phyloP scores from a whole-genome alignment of 352 stramenopile species.

The Pythium vanterpoolii region DNA sequence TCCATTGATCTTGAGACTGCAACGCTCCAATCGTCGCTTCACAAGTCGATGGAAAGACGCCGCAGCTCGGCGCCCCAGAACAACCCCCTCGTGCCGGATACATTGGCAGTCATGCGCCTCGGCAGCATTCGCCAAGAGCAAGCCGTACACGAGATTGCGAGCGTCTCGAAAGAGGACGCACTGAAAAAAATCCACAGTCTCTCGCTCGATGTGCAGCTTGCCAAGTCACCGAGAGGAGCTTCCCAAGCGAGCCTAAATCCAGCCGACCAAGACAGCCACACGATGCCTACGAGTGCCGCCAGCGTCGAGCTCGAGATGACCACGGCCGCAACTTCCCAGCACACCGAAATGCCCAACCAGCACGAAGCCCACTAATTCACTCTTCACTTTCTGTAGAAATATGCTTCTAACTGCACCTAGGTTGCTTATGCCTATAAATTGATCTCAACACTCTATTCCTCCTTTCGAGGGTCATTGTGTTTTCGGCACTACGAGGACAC shows the following conservation, averaged over 20 bases:
- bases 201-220: slow-evolving; percentile 17
- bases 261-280: slow-evolving; percentile 4
- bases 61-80: slow-evolving; percentile 26
- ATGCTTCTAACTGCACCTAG: too few species aligned
- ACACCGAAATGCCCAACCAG: background rate
- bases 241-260: background rate
- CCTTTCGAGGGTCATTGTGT: background rate
- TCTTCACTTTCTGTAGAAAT: too few species aligned
- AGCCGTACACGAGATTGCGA: slow-evolving; percentile 16
- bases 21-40: background rate
- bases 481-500: slow-evolving; percentile 1
- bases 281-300: slow-evolving; percentile 4
- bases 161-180: slow-evolving; percentile 31
- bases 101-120: slow-evolving; percentile 15
- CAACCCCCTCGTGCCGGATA: slow-evolving; percentile 14
- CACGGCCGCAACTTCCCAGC: slow-evolving; percentile 3
- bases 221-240: background rate
- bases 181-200: slow-evolving; percentile 35
- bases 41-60: slow-evolving; percentile 10
- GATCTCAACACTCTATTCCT: background rate
- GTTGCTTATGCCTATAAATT: background rate
- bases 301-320: slow-evolving; percentile 12
- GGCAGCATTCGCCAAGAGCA: slow-evolving; percentile 27
- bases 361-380: slow-evolving; percentile 9
- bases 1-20: slow-evolving; percentile 22